Conservation (phyloP, 805 yeast species). For the Kodamaea kakaduensis region DNA sequence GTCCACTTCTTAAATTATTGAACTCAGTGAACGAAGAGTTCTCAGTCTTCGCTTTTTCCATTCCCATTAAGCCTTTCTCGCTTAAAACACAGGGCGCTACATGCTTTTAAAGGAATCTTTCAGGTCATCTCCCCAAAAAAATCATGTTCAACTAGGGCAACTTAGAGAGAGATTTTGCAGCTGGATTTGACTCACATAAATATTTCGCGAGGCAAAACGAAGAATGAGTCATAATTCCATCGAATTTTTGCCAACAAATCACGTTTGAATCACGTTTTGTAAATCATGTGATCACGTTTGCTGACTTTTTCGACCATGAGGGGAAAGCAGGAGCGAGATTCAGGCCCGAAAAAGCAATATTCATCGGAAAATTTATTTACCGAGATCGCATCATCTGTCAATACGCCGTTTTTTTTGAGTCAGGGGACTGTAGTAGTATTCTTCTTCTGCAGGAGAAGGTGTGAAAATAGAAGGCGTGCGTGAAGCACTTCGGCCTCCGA, state of each 20-base stretch:
- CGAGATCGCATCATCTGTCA: slow-evolving; percentile 3
- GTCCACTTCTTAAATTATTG: slow-evolving; percentile 12
- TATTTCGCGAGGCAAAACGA: slow-evolving; percentile 7
- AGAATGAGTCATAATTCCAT: slow-evolving; percentile 7
- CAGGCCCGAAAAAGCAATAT: no score
- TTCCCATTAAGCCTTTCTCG: neutral
- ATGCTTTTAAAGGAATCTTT: no score
- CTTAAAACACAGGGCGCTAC: neutral
- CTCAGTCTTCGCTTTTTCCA: slow-evolving; percentile 6
- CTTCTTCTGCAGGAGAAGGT: neutral
- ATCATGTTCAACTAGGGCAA: neutral
- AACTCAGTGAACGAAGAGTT: slow-evolving; percentile 11
- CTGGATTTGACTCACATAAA: slow-evolving; percentile 1
- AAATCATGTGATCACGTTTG: no score
- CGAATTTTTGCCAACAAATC: no score
- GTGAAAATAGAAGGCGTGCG: neutral
- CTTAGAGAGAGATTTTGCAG: neutral
- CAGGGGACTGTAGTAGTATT: slow-evolving; percentile 4
- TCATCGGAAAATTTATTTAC: slow-evolving; percentile 1
- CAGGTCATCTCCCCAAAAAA: no score
- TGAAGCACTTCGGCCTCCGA: neutral
- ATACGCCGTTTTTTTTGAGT: slow-evolving; percentile 4
- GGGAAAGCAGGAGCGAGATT: no score
- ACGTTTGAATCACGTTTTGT: no score
- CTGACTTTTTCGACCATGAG: no score